Base-by-base conservation (phyloP, 768 basidiomycete species). In the Trametes maxima region DNA sequence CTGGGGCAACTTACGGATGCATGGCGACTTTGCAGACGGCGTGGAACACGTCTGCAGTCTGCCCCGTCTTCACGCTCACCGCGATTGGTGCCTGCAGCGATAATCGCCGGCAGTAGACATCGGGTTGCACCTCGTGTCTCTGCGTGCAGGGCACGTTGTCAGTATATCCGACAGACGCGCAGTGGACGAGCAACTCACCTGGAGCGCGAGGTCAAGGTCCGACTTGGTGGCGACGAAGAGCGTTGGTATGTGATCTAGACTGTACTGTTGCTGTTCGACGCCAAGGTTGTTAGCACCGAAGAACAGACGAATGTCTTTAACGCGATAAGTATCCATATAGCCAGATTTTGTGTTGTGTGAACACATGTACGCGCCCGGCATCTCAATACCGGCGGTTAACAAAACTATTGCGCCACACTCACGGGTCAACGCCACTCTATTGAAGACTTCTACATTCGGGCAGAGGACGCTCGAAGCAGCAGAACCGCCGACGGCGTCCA, bases 151-250 rank as follows among this genome's bases (percentile, higher is more conserved):
- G 40, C 61, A 62, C 56, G 57, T 59, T 56, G 54, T 54, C 49
- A 59, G 50, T 37, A 14, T 35, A n/a, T 35, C 21, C 42, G 58
- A 22, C 50, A 25, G 16, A 28, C 28, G 25, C 37, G 35, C 4
- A 8, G 28, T 14, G 5, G 17, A 7, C 21, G n/a, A 53, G 13
- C 35, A 5, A 69, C 80, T 63, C 59, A 90, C 93, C 84, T 97
- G 96, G 67, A 95, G 85, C 12, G 96, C 96, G 51, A 99, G 86
- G 74, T 99, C 96, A 25, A 97, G 84, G 73, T 99, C 96, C 6
- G 94, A 95, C 77, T 99, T 99, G 40, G 96, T 98, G n/a, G 96
- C 96, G 24, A 99, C 95, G 73, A 98, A 98, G 39, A 98, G 77
- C 12, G 92, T 95, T 24, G 96, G 95, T 72, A 98, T 92, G 73